Percentiles rank a stretch among this genome's conserved stretches.
phyloP scores from a whole-genome alignment of 345 rosid species.

The Gossypium thurberi region DNA sequence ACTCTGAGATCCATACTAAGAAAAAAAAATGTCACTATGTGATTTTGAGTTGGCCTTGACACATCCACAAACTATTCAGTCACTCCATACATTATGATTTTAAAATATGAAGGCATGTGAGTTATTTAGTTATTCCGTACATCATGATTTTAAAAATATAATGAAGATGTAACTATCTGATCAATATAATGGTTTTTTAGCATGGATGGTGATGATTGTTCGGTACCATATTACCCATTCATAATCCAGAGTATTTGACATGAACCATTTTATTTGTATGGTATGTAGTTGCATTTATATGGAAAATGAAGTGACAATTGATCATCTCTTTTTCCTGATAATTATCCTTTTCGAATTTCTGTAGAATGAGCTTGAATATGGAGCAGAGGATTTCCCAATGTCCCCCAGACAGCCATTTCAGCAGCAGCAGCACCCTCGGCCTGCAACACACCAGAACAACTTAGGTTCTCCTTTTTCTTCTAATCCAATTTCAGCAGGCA shows the following conservation, averaged over 20 bases:
- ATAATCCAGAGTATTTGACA: neutral
- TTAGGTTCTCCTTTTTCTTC: slow-evolving; percentile 32
- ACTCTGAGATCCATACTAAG: neutral
- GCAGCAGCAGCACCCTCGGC: slow-evolving; percentile 37
- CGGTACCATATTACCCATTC: neutral
- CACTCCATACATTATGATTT: no score
- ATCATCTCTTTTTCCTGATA: neutral
- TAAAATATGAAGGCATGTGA: no score
- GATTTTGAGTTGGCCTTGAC: neutral
- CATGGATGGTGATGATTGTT: neutral
- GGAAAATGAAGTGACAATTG: neutral
- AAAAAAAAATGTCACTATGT: neutral
- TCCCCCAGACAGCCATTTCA: slow-evolving; percentile 43
- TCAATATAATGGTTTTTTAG: neutral
- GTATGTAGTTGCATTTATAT: neutral
- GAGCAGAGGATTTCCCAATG: slow-evolving; percentile 50
- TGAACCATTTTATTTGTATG: neutral
- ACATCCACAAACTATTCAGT: neutral
- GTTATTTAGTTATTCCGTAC: neutral
- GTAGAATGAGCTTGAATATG: slow-evolving; percentile 71
- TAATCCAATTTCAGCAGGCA: slow-evolving; percentile 25
- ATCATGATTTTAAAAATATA: neutral
- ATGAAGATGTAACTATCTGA: neutral
- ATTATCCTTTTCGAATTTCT: neutral
- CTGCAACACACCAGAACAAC: slow-evolving; percentile 17